Evolutionary conservation across 2,329 filamentous ascomycete species (phyloP), one percentile per base, ranked within the genome.

Genomic region (Cryphonectria japonica): DNA sequence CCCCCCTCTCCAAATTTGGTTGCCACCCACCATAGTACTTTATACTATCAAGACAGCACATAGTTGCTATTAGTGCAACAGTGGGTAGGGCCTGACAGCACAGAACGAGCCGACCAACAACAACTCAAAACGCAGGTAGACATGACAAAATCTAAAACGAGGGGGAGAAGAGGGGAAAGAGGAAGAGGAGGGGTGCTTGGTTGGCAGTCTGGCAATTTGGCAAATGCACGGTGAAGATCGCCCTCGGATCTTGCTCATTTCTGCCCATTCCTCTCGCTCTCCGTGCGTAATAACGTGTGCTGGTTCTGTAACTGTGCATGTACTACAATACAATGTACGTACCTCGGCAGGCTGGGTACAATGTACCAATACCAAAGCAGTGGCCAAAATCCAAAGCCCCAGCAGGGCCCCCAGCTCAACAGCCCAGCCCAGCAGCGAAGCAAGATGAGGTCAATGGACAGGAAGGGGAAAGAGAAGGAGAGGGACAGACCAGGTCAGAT

Each of bases 221-320:
- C 54, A 59, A 29, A 29, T 59, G 26, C 26, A 16, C 26, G 54
- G 54, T 59, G 54, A 32, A 59, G 54, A 59, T 59, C 54, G 54
- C 29, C 52, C 54, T 59, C 54, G 29, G 54, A 59, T 59, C 54
- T 59, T 59, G 54, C 26, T 29, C 54, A 59, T 32, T 59, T 59
- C 54, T 59, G 54, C 54, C 52, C 7, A 11, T 59, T 59, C 26
- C 54, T 59, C 29, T 59, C 29, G 29, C 13, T 34, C 54, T 32
- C 26, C 54, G 54, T 26, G 46, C 46, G 46, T n/a, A 50, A 50
- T 50, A 50, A 50, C 2, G 22, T 3, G 22, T n/a, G 22, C 22
- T 50, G 22, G 46, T 11, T n/a, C 46, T 50, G 46, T n/a, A 50
- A 50, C 46, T 50, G 46, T 50, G 52, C 26, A 57, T 29, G 52